Base-by-base conservation (phyloP, 495 filamentous ascomycete genomes). In the Lichina pygmaea region DNA sequence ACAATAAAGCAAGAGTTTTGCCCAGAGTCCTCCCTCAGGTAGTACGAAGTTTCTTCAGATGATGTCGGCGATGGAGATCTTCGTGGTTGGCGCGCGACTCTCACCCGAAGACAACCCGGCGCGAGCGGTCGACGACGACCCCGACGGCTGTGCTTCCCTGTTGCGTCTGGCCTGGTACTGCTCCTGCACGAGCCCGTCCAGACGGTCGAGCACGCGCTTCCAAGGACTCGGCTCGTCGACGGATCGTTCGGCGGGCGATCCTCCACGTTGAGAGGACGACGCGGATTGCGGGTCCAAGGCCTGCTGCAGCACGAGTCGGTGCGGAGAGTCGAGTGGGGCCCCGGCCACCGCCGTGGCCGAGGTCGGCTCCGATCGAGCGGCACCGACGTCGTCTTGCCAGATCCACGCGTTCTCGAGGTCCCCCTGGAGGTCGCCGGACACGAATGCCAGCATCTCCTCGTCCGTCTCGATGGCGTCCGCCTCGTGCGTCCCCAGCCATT, bases 381-480 rank as follows among this genome's bases (percentile, higher is more conserved):
- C 36, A 5, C 10, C 10, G 36, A 39, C 10, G 36, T 39, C 13
- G 36, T 39, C 36, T 6, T 73, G 62, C 89, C 89, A 97, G 12
- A 86, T 70, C 86, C 86, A 95, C 31, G 73, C 72, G 24, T 72
- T 76, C 17, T 89, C 81, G 6, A 64, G 63, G 38, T 68, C 70
- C n/a, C 78, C 81, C 57, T 95, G 89, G 59, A 93, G 70, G 58
- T 97, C 89, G 0, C 78, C 83, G 17, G 80, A 86, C 2, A 80
- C 75, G 55, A 93, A 92, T 2, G 75, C 81, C 34, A 95, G 62
- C 56, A 97, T 73, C 57, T 93, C 89, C 51, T 94, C 89, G 56
- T 97, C 89, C 15, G 67, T 44, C 32, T 48, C 46, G 17, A 44
- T 47, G 12, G 6, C 39, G 10, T n/a, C n/a, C 7, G 66, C 53